These are phyloP conservation scores for Microbotryum violaceum DNA, from an alignment of 1,284 basidiomycete species.

Conservation along the genomic window DNA sequence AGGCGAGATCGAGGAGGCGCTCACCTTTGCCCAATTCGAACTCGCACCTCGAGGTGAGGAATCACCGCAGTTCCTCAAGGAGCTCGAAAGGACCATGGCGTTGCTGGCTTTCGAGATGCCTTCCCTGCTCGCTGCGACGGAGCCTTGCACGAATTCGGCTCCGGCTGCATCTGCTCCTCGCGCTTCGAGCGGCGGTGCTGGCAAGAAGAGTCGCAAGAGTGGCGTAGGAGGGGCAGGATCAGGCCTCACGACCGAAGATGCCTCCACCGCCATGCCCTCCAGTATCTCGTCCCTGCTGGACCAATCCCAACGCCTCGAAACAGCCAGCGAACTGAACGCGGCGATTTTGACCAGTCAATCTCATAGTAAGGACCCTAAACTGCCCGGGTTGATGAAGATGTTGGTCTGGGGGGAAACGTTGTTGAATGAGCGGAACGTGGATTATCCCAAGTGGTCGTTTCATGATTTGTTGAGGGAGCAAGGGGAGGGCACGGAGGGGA, in stretches of 20 bases:
- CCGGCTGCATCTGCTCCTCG: not conserved
- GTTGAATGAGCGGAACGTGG: constrained; percentile 51
- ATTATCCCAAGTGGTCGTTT: constrained; percentile 28
- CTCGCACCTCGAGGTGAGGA: constrained; percentile 91
- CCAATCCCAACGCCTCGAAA: constrained; percentile 79
- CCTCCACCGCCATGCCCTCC: constrained; percentile 45
- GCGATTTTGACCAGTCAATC: constrained; percentile 86
- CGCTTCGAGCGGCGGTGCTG: not conserved
- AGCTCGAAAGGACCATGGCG: constrained; percentile 92
- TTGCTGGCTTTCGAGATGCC: constrained; percentile 77
- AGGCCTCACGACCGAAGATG: not conserved
- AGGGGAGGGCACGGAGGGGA: not conserved
- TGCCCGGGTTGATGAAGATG: constrained; percentile 75
- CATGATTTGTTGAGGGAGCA: constrained; percentile 10
- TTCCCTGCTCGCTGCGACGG: constrained; percentile 35
- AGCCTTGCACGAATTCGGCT: not conserved
- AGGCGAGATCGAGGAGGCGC: constrained; percentile 66
- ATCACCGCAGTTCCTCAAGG: constrained; percentile 82
- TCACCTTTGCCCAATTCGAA: constrained; percentile 85
- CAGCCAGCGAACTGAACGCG: constrained; percentile 82
- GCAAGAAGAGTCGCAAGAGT: constrained; percentile 22
- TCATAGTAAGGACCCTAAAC: constrained; percentile 84
- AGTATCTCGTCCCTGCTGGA: constrained; percentile 70
- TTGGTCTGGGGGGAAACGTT: constrained; percentile 80
- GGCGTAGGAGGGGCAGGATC: not conserved